phyloP scores from a whole-genome alignment of 2,329 filamentous ascomycete species.

The Calonectria crousiana region DNA sequence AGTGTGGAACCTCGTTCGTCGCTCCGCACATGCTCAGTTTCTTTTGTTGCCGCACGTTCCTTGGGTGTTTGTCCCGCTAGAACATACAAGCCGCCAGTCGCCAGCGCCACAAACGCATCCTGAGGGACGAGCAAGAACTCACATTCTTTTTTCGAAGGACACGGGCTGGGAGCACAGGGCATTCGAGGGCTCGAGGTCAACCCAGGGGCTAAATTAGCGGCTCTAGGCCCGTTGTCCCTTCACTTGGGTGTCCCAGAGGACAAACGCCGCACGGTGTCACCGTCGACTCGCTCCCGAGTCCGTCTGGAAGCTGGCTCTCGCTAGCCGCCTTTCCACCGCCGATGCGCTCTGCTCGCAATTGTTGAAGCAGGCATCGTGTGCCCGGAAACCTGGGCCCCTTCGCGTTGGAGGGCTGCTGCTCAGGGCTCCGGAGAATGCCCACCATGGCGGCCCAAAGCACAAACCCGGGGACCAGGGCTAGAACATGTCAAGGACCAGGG shows the following conservation, averaged over 20 bases:
- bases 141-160: conserved; percentile 16
- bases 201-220: conserved; percentile 25
- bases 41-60: not conserved
- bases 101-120: conserved; percentile 17
- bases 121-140: not conserved
- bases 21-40: not conserved
- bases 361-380: conserved; percentile 23
- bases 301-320: conserved; percentile 1
- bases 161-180: conserved; percentile 17
- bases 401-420: conserved; percentile 1
- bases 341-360: conserved; percentile 19
- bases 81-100: conserved; percentile 15
- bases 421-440: conserved; percentile 13
- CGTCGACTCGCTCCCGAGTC: conserved; percentile 8
- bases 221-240: conserved; percentile 8
- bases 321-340: conserved; percentile 10
- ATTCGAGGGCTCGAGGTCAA: conserved; percentile 13
- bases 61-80: not conserved
- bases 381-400: conserved; percentile 33
- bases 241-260: conserved; percentile 1
- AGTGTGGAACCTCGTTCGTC: not conserved
- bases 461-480: conserved; percentile 1
- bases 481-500: conserved; percentile 38
- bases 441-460: conserved; percentile 10
- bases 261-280: conserved; percentile 12